phyloP scores from a whole-genome alignment of 768 basidiomycete species.

The Phylloporus rhodoxanthus region DNA sequence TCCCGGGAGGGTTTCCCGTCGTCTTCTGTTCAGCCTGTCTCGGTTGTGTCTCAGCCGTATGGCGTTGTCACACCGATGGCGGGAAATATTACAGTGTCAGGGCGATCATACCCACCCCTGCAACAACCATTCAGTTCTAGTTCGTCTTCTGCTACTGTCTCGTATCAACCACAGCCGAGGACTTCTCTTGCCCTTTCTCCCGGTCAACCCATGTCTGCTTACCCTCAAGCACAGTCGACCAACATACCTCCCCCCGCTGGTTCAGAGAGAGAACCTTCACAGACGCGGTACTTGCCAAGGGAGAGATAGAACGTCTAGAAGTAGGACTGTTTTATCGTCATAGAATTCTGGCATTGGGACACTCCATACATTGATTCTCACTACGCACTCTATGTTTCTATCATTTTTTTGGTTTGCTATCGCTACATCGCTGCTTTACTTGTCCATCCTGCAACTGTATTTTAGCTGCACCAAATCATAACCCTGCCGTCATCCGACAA shows the following conservation, averaged over 20 bases:
- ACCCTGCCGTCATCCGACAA: constrained; percentile 11
- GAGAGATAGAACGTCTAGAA: constrained; percentile 16
- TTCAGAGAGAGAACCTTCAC: constrained; percentile 22
- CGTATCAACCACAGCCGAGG: constrained; percentile 27
- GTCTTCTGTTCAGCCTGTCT: constrained; percentile 29
- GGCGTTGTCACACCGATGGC: constrained; percentile 16
- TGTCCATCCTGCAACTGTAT: constrained; percentile 16
- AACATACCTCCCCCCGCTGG: constrained; percentile 25
- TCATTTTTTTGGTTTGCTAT: constrained; percentile 1
- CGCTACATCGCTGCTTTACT: constrained; percentile 9
- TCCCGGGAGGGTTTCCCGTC: constrained; percentile 30
- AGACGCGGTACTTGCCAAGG: constrained; percentile 24
- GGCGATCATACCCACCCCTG: constrained; percentile 24
- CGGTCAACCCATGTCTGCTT: constrained; percentile 22
- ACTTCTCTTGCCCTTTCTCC: constrained; percentile 13
- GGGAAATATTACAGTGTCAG: constrained; percentile 18
- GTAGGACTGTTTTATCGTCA: constrained; percentile 1
- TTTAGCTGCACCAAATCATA: constrained; percentile 4
- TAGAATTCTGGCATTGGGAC: constrained; percentile 16
- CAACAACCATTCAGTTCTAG: constrained; percentile 23
- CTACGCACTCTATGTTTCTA: constrained; percentile 3
- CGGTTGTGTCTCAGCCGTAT: constrained; percentile 29
- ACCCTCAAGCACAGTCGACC: constrained; percentile 22
- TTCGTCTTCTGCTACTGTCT: constrained; percentile 10
- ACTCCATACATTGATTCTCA: constrained; percentile 4